Evolutionary conservation across 129 eudicot species (phyloP), one percentile per base, ranked within the genome.

Genomic region (Arctium minus): DNA sequence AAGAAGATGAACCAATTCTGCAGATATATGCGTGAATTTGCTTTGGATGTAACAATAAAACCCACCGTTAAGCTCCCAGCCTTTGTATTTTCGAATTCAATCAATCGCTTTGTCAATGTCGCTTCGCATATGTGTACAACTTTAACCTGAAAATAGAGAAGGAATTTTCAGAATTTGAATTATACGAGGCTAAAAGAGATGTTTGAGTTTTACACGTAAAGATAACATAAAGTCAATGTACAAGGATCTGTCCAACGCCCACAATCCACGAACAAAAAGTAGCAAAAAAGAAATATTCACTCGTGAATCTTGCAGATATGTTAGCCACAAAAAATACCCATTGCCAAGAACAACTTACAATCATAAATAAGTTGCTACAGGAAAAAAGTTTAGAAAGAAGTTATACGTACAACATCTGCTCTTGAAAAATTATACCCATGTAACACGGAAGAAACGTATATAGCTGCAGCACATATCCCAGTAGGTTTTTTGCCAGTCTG

Each of bases 381-480:
- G 15, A n/a, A 35, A 53, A 53, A 69, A 64, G 74, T 38, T 11
- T 9, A 65, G 50, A 38, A 37, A 38, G 35, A 44, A 6, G 39
- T 31, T 10, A 70, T 42, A 92, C 94, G 74, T 81, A 92, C 94
- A 70, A 94, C 83, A 31, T 90, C 93, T 30, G 88, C 1, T 78
- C 88, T 92, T 35, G 87, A 65, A 92, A 86, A 82, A 18, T 73
- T 90, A 71, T 79, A 75, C n/a, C 97, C 97, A 85, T 83, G 88
- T 50, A 88, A 53, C 42, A 94, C 72, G 6, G 92, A 86, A 30
- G 94, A 86, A 38, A 94, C 87, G 70, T 92, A 94, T 8, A 92
- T 85, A 73, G 98, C 98, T 82, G 93, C 97, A 77, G 92, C 98
- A 81, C 97, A 94, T 75, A 94, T 70, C 73, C 98, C 98, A 83